phyloP scores from a whole-genome alignment of 306 rosid species.

The Lathyrus aphaca region DNA sequence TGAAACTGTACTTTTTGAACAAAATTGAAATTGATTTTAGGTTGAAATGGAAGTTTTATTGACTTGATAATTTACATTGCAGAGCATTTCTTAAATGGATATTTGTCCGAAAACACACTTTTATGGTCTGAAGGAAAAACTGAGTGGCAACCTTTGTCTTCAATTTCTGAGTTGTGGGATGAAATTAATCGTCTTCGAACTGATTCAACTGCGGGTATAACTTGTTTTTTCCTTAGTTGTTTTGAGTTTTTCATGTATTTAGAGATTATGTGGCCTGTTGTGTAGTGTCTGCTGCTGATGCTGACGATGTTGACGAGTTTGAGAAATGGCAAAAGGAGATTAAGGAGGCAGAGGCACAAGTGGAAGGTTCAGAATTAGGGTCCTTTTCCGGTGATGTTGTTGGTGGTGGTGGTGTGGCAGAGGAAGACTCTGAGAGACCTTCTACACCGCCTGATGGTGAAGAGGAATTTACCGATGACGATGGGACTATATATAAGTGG shows the following conservation, averaged over 20 bases:
- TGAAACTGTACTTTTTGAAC: background rate
- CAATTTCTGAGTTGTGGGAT: constrained; percentile 63
- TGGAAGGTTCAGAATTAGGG: constrained; percentile 42
- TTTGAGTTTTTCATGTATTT: constrained; percentile 29
- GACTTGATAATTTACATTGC: constrained; percentile 56
- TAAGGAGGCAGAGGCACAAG: constrained; percentile 64
- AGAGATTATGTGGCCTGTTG: constrained; percentile 24
- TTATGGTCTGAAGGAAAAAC: constrained; percentile 92
- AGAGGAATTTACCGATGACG: constrained; percentile 94
- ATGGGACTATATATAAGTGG: constrained; percentile 93
- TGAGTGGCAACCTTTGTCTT: constrained; percentile 81
- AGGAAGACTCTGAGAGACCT: constrained; percentile 71
- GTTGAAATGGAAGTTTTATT: constrained; percentile 50
- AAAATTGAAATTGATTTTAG: constrained; percentile 12
- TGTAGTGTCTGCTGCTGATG: constrained; percentile 54
- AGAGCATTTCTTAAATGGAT: constrained; percentile 88
- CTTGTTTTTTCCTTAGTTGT: background rate
- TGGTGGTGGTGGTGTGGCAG: constrained; percentile 35
- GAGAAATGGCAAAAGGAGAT: constrained; percentile 83
- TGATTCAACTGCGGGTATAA: constrained; percentile 18
- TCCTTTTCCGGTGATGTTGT: constrained; percentile 34
- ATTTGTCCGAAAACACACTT: constrained; percentile 61
- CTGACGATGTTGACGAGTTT: constrained; percentile 57
- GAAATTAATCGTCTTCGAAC: constrained; percentile 44
- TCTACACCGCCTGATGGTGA: constrained; percentile 92